phyloP scores from a whole-genome alignment of 805 yeast species.

The Ogataea populi-albae region DNA sequence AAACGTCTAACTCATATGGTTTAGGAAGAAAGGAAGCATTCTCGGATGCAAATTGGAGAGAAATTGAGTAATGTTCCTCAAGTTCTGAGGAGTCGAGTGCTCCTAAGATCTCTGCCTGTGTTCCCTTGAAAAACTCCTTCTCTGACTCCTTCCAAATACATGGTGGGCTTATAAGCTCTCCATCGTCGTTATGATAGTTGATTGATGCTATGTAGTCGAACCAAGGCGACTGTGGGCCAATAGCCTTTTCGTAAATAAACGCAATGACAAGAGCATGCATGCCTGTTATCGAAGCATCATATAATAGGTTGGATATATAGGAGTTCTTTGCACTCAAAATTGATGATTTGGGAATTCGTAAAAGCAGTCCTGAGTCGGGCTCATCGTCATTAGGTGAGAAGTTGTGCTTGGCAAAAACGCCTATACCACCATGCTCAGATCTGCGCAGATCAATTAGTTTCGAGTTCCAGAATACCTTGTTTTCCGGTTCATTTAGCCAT shows the following conservation, averaged over 20 bases:
- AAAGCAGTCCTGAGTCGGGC: constrained; percentile 30
- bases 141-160: constrained; percentile 60
- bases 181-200: constrained; percentile 31
- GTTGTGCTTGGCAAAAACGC: constrained; percentile 69
- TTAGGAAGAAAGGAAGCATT: constrained; percentile 29
- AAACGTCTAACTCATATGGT: constrained; percentile 36
- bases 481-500: constrained; percentile 50
- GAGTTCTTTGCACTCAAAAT: constrained; percentile 59
- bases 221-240: constrained; percentile 79
- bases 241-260: constrained; percentile 65
- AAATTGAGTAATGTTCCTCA: constrained; percentile 37
- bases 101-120: constrained; percentile 61
- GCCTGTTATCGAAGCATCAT: constrained; percentile 60
- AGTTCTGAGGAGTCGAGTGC: constrained; percentile 50
- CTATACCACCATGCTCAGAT: constrained; percentile 64
- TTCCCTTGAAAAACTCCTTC: constrained; percentile 47
- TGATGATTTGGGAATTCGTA: constrained; percentile 60
- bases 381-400: not conserved
- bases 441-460: constrained; percentile 40
- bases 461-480: constrained; percentile 54
- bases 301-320: constrained; percentile 60
- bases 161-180: constrained; percentile 48
- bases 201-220: constrained; percentile 57
- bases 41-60: constrained; percentile 40
- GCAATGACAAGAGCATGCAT: constrained; percentile 65